Conservation (phyloP, 2,329 filamentous ascomycete genomes). For the Tricladium varicosporioides region DNA sequence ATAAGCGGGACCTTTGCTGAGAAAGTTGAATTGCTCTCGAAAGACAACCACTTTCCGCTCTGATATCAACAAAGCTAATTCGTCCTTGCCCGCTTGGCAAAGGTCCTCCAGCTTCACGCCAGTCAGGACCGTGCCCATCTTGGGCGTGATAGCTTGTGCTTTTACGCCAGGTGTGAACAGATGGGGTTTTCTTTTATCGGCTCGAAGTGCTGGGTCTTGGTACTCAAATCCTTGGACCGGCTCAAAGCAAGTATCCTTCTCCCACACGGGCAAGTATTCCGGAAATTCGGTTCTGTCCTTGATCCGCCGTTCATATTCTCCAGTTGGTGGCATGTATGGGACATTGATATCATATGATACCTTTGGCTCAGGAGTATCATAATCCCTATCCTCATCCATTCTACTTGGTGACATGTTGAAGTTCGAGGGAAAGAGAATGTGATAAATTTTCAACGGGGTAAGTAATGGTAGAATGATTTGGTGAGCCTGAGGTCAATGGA, state of each 20-base stretch:
- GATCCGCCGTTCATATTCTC: slow-evolving; percentile 36
- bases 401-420: too few relatives aligned
- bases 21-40: slow-evolving; percentile 47
- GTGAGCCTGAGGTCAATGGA: too few relatives aligned
- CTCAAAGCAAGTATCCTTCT: slow-evolving; percentile 43
- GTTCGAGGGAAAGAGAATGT: too few relatives aligned
- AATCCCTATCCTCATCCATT: background rate
- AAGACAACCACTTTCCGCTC: slow-evolving; percentile 46
- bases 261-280: slow-evolving; percentile 46
- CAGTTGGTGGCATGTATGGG: slow-evolving; percentile 41
- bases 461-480: too few relatives aligned
- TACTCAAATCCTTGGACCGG: slow-evolving; percentile 44
- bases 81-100: slow-evolving; percentile 38
- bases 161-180: slow-evolving; percentile 59
- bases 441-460: too few relatives aligned
- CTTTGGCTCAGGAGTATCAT: slow-evolving; percentile 17
- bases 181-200: slow-evolving; percentile 61
- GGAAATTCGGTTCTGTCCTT: slow-evolving; percentile 40
- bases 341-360: slow-evolving; percentile 45
- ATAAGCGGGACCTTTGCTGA: slow-evolving; percentile 57
- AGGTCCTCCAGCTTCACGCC: slow-evolving; percentile 40
- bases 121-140: slow-evolving; percentile 41
- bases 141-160: slow-evolving; percentile 53
- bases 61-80: slow-evolving; percentile 42
- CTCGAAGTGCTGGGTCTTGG: slow-evolving; percentile 47